Evolutionary conservation across 345 rosid species (phyloP), one percentile per base, ranked within the genome.

Genomic region (Kernera saxatilis): DNA sequence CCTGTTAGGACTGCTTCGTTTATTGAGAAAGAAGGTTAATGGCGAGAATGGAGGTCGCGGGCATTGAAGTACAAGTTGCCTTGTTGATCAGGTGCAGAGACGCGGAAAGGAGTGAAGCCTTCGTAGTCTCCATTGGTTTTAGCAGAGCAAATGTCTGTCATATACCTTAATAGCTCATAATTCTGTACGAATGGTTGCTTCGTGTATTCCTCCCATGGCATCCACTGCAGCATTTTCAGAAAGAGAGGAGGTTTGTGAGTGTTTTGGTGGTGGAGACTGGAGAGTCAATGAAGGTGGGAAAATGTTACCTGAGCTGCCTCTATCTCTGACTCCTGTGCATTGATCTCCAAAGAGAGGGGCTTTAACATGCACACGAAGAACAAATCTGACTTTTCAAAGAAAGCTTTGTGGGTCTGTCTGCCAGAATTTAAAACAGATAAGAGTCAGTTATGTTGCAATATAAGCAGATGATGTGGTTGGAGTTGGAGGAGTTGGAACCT

Each of bases 381-480:
- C 74, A 94, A 37, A 81, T 89, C 91, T 6, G 96, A 89, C 72
- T 94, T 94, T 33, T 49, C 85, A 59, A 94, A 89, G 82, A 85
- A 91, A 14, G 77, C 55, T 51, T 72, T 78, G 86, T 94, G 99
- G 72, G 80, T 80, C 73, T 94, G 91, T 79, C 96, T 93, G 85
- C 22, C n/a, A 60, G 15, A 29, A 30, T 43, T 23, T 8, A 17
- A 55, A 62, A 52, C 43, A 60, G 27, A 62, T 50, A 53, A 74
- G 37, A 9, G 29, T 58, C 19, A 29, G 46, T 39, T 48, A 21
- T 22, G 67, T 43, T 67, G 78, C 39, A 11, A 25, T 35, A 51
- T 33, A 60, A 64, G 51, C 7, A 36, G 22, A 75, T 45, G 44
- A 60, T 62, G 40, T 13, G 6, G 37, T 30, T 44, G 17, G 45